A percentile compares a stretch with the other conserved stretches of the same genome.
Evolutionary conservation across 1,139 yeast species (phyloP).

Genomic region (Debaryomycetaceae sp.): DNA sequence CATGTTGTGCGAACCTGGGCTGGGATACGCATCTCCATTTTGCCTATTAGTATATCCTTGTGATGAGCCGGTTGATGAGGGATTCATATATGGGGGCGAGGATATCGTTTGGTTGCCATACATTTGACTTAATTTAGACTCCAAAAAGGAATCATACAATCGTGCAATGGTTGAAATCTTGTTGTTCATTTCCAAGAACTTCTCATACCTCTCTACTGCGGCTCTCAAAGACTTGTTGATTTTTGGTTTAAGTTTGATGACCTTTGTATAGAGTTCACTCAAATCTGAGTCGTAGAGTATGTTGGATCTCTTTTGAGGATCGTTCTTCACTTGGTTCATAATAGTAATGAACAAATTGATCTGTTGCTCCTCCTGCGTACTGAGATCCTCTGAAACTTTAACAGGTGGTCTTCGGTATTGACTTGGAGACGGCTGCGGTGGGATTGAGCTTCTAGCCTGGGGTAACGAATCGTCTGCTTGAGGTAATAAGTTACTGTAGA

Average conservation of each 20-base stretch:
- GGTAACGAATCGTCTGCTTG: background rate
- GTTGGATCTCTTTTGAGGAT: slow-evolving; percentile 48
- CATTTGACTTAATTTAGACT: slow-evolving; percentile 55
- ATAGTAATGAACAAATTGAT: slow-evolving; percentile 67
- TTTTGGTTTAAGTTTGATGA: slow-evolving; percentile 70
- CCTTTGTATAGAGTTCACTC: slow-evolving; percentile 61
- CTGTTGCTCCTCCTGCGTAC: slow-evolving; percentile 62
- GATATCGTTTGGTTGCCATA: slow-evolving; percentile 33
- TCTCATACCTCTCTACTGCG: slow-evolving; percentile 65
- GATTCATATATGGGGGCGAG: slow-evolving; percentile 2
- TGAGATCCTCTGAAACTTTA: slow-evolving; percentile 32
- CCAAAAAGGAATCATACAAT: slow-evolving; percentile 75
- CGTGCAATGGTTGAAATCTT: slow-evolving; percentile 77
- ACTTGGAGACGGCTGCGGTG: slow-evolving; percentile 1
- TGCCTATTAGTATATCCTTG: background rate
- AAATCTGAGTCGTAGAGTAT: slow-evolving; percentile 59
- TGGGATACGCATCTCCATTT: background rate
- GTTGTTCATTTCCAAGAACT: slow-evolving; percentile 72
- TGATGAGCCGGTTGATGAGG: background rate
- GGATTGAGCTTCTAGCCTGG: slow-evolving; percentile 2
- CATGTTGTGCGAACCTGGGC: background rate
- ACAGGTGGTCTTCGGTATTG: background rate
- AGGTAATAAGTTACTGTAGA: slow-evolving; percentile 25
- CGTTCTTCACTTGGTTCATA: slow-evolving; percentile 50
- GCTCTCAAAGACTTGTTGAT: slow-evolving; percentile 62